A percentile compares a stretch with the other conserved stretches of the same genome.
Conservation (phyloP, 441 rosid genomes). For the Populus tomentosa region DNA sequence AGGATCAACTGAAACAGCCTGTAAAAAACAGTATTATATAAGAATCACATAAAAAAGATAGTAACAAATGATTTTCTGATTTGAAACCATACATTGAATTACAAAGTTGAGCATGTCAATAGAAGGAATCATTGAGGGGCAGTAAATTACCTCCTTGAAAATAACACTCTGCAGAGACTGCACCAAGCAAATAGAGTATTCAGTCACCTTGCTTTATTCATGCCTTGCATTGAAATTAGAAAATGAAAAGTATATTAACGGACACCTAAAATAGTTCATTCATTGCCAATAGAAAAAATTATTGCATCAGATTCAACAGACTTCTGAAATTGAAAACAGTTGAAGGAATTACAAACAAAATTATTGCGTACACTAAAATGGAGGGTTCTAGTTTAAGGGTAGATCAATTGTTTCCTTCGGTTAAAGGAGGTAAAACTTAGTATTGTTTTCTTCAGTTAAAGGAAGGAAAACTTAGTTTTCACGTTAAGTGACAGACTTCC, state of each 20-base stretch:
- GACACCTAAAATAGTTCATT: not conserved
- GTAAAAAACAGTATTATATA: conserved; percentile 32
- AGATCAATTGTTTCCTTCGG: no score
- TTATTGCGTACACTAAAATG: no score
- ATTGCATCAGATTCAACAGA: no score
- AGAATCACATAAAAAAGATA: not conserved
- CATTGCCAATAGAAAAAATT: not conserved
- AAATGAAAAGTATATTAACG: not conserved
- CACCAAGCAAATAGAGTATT: conserved; percentile 34
- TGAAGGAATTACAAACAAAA: no score
- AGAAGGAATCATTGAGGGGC: conserved; percentile 10
- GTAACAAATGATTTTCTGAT: conserved; percentile 2
- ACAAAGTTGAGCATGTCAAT: conserved; percentile 13
- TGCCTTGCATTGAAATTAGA: conserved; percentile 1
- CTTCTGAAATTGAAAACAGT: no score
- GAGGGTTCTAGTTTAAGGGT: no score
- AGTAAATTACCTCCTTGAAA: conserved; percentile 82
- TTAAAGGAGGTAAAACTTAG: no score
- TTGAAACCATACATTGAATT: not conserved
- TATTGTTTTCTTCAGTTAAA: no score
- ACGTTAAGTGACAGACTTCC: no score
- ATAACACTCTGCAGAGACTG: conserved; percentile 99
- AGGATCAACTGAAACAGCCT: conserved; percentile 98
- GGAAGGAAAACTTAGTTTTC: no score
- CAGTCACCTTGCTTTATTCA: conserved; percentile 19